Percentiles rank a stretch among this genome's conserved stretches.
Evolutionary conservation across 169 alveolate genomes (phyloP).

Genomic region (Plasmodium blacklocki): DNA sequence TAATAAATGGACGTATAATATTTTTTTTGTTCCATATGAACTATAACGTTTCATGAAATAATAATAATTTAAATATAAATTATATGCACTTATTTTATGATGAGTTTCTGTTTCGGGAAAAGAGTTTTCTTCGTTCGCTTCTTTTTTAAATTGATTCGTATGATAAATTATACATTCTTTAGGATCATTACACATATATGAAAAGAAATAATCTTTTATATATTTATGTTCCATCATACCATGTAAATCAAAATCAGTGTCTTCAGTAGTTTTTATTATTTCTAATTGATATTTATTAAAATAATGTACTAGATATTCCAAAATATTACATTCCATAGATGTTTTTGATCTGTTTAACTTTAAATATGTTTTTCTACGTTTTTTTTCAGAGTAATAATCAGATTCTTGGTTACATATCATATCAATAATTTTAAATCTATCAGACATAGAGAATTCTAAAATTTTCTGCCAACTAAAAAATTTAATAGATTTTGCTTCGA

Average conservation of each 20-base stretch:
- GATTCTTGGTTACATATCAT: conserved; percentile 28
- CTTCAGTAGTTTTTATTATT: conserved; percentile 10
- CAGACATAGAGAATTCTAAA: conserved; percentile 16
- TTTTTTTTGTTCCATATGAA: conserved; percentile 7
- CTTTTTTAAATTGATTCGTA: too few species aligned
- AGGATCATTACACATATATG: not conserved
- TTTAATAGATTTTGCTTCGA: conserved; percentile 3
- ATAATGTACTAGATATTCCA: conserved; percentile 46
- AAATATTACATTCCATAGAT: conserved; percentile 37
- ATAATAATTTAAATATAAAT: conserved; percentile 19
- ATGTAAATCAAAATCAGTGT: conserved; percentile 9
- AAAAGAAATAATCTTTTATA: conserved; percentile 38
- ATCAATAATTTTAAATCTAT: conserved; percentile 42
- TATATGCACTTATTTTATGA: conserved; percentile 6
- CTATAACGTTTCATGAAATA: conserved; percentile 20
- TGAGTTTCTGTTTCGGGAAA: not conserved
- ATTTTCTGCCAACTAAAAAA: conserved; percentile 64
- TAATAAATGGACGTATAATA: conserved; percentile 26
- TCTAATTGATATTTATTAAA: conserved; percentile 50
- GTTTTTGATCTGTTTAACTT: not conserved
- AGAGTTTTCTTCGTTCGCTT: not conserved
- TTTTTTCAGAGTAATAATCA: not conserved
- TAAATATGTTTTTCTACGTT: conserved; percentile 49
- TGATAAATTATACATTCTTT: too few species aligned
- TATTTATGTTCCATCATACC: conserved; percentile 18